Base-by-base conservation (phyloP, 2,329 filamentous ascomycete genomes). In the Penicillium sp. region DNA sequence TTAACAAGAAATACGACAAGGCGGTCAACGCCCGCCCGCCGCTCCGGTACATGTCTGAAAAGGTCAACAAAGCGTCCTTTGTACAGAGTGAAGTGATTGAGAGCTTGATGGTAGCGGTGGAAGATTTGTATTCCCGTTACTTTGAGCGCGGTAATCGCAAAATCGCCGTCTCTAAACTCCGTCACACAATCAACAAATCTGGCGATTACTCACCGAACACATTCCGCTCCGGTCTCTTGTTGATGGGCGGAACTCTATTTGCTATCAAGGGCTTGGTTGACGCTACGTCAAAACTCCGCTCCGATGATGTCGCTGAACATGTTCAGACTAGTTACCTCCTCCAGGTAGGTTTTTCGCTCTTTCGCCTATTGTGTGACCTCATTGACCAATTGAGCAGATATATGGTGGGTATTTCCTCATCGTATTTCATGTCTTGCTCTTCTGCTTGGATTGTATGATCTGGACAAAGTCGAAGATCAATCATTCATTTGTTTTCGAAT, bases 1-100 rank as follows among this genome's bases (percentile, higher is more conserved):
- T 99, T 70, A 97, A 96, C 76, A 99, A 99, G 74, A 99, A 99
- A 75, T 97, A 95, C 71, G 92, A 97, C 80, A 99, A 97, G 76
- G 85, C 89, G 2, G 85, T 92, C 55, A 85, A 92, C 65, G 88
- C 91, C 39, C 84, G 88, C 11, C 90, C 90, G 0, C 83, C 88
- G 0, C 83, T 89, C 69, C 84, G 88, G 29, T 97, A 93, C 73
- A 89, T 97, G 84, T 88, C 87, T 32, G 92, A 97, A 65, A 93
- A 93, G 69, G 92, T 99, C 65, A 93, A 90, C 76, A 87, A 88
- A 61, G 84, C 92, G 1, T 91, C 90, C 82, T 99, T 99, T 67
- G 93, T 97, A 39, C 88, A 90, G 70, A 96, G 92, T 70, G 89
- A 95, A 56, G 81, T 90, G 2, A 78, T 96, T 1, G 93, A 97